phyloP scores from a whole-genome alignment of 2,329 filamentous ascomycete genomes.

The Myriosclerotinia duriaeana region DNA sequence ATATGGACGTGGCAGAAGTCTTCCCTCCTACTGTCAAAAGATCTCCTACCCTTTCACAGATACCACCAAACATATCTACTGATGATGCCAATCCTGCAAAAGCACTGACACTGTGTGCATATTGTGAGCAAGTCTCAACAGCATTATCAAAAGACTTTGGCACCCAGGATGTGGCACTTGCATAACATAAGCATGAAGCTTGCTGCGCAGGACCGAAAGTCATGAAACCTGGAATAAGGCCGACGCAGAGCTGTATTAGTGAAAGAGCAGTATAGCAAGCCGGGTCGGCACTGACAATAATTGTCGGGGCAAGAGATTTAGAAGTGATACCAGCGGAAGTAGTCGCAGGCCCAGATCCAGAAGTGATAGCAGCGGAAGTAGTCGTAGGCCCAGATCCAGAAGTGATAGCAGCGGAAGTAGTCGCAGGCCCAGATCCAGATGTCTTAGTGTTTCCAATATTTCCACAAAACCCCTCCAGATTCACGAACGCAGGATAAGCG shows the following conservation, averaged over 20 bases:
- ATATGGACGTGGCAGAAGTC: not conserved
- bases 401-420: not conserved
- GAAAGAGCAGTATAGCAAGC: conserved; percentile 10
- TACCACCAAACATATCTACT: not conserved
- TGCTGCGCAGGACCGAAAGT: not conserved
- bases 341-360: not conserved
- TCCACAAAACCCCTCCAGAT: conserved; percentile 30
- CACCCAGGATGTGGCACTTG: conserved; percentile 11
- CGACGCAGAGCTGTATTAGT: conserved; percentile 2
- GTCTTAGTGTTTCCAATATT: conserved; percentile 10
- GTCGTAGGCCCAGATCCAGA: not conserved
- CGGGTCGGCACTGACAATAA: not conserved
- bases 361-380: too few relatives aligned
- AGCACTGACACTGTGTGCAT: not conserved
- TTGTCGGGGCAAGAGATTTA: not conserved
- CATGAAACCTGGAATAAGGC: not conserved
- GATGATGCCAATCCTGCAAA: not conserved
- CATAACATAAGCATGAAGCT: conserved; percentile 21
- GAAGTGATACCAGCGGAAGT: not conserved
- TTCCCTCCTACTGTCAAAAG: conserved; percentile 3
- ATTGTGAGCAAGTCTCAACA: not conserved
- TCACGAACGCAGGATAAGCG: conserved; percentile 27
- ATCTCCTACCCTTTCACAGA: conserved; percentile 32
- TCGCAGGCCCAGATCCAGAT: not conserved
- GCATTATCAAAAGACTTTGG: conserved; percentile 22